Evolutionary conservation across 2,329 filamentous ascomycete species (phyloP), one percentile per base, ranked within the genome.

Genomic region (Huntiella abstrusa): DNA sequence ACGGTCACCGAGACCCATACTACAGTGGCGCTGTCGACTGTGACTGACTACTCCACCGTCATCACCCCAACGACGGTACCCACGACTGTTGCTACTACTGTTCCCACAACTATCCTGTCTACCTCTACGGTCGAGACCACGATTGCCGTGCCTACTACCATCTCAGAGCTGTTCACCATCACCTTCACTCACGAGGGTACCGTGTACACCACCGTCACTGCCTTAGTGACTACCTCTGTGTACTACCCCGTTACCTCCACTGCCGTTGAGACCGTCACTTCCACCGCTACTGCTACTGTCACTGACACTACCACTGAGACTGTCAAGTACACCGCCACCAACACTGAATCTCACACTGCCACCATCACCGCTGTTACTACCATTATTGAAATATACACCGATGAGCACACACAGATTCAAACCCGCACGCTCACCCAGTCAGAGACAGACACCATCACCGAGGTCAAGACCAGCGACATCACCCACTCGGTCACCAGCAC

Each of bases 291-390:
- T 19, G 39, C 37, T n/a, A 46, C 44, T 28, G 16, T 47, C 10
- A 40, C 45, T 7, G 38, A 33, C 8, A 35, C 38, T 7, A 22
- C 8, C 5, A 42, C 32, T 22, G 13, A 33, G 17, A 41, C 39
- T 2, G 45, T 47, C 7, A 11, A 13, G 10, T 11, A 41, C n/a
- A 44, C 47, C 4, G 43, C 11, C 3, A 49, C 42, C 7, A 35
- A 46, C 10, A 42, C 37, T 3, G 32, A 53, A 10, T 53, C 50
- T 1, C 34, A 34, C 41, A 43, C 41, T 13, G 50, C 51, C 13
- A 52, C 51, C 3, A 49, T 47, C 44, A 53, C 52, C 2, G 47
- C 47, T n/a, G 33, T 46, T 12, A 46, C 38, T 36, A 45, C 36
- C 7, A 16, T 49, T 12, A 6, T 49, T 16, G 47, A 49, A 15